Evolutionary conservation across 345 rosid genomes (phyloP).

Genomic region (Eucalyptus albens): DNA sequence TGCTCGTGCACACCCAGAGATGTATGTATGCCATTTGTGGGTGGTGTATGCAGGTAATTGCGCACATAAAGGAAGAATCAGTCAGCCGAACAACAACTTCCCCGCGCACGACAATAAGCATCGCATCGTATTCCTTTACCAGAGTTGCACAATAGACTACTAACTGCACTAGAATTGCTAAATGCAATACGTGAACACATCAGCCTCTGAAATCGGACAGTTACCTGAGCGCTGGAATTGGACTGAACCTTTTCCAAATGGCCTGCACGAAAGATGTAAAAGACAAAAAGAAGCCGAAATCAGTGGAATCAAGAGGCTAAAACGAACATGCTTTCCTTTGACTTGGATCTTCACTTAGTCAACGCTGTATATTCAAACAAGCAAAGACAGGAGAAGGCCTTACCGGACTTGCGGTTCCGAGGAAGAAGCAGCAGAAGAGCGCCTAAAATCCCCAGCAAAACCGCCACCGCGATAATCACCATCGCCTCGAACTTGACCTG

Average conservation of each 20-base stretch:
- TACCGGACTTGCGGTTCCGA: not conserved
- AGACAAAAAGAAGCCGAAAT: not conserved
- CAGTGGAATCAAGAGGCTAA: not conserved
- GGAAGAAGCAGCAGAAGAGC: not conserved
- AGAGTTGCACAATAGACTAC: not conserved
- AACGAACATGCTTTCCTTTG: not conserved
- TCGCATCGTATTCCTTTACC: not conserved
- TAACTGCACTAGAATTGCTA: not conserved
- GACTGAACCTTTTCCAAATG: not conserved
- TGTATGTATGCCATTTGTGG: not conserved
- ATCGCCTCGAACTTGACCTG: not conserved
- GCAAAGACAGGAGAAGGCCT: not conserved
- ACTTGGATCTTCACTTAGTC: not conserved
- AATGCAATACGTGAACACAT: not conserved
- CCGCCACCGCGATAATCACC: not conserved
- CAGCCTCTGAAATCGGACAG: not conserved
- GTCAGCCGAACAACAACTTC: not conserved
- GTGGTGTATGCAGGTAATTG: not conserved
- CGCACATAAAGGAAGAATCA: not conserved
- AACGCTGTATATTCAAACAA: not conserved
- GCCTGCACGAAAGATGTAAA: not conserved
- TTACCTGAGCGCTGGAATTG: not conserved
- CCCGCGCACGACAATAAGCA: not conserved
- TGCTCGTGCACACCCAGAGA: not conserved
- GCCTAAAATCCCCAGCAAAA: not conserved